Evolutionary conservation across 306 rosid genomes (phyloP).

Genomic region (Glycyrrhiza uralensis): DNA sequence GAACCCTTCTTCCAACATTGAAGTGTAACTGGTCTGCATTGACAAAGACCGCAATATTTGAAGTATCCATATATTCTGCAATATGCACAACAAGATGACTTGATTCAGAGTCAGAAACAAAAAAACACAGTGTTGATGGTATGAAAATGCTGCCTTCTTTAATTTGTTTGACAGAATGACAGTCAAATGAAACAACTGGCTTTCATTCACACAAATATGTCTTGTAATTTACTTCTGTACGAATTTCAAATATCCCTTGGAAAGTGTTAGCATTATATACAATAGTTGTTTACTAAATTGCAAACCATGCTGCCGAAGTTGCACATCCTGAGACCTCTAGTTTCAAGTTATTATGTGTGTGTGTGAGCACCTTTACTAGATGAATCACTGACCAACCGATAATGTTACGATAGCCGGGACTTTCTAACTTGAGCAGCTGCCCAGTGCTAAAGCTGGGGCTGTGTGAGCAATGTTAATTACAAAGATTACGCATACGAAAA

Average conservation of each 20-base stretch:
- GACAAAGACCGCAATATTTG: constrained; percentile 77
- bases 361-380: neutral
- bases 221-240: neutral
- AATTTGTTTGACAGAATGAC: neutral
- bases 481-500: neutral
- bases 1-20: constrained; percentile 66
- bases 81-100: constrained; percentile 8
- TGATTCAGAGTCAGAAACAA: neutral
- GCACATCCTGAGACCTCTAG: neutral
- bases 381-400: neutral
- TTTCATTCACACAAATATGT: constrained; percentile 2
- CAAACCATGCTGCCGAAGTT: neutral
- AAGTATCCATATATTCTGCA: constrained; percentile 79
- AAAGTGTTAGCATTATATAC: constrained; percentile 2
- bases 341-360: neutral
- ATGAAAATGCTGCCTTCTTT: neutral
- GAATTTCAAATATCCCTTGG: constrained; percentile 6
- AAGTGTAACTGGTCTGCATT: constrained; percentile 62
- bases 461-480: neutral
- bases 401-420: too few relatives aligned
- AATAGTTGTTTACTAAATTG: neutral
- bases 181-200: neutral
- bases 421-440: neutral
- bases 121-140: neutral
- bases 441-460: neutral